Evolutionary conservation across 768 basidiomycete genomes (phyloP), one percentile per base, ranked within the genome.

Genomic region (Daedaleopsis sinensis): DNA sequence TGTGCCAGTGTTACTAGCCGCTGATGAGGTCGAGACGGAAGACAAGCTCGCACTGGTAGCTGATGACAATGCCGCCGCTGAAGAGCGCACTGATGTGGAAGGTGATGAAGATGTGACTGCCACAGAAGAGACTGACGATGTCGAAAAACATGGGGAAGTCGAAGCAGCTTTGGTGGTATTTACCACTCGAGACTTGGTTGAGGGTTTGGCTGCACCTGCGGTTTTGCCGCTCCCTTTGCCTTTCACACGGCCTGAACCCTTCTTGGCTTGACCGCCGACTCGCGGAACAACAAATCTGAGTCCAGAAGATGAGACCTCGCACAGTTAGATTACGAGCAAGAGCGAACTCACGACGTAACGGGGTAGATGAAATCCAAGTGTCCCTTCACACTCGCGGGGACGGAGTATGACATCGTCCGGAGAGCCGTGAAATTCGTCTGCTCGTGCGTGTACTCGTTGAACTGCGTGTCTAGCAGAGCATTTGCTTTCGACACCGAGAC

Each of bases 221-320:
- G 13, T 19, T n/a, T 1, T 10, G n/a, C 44, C 1, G n/a, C 44
- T 19, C 18, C 21, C 18, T 21, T 21, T 19, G 27, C 27, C 27
- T 7, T 32, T 32, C 27, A 32, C 27, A 32, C 27, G 27, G 27
- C 27, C 27, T 32, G 27, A 32, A 32, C 27, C 7, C 27, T 32
- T 32, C 27, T 32, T 32, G 27, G 27, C 27, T 32, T 4, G 18
- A 46, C 44, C 18, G 16, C n/a, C 44, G 21, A n/a, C 51, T 39
- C 55, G 57, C 19, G 65, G 65, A 23, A 57, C 62, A 12, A 55
- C 52, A 76, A 39, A 84, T 79, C 68, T 84, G 79, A 47, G 24
- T 36, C 16, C 16, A 10, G 24, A 13, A 44, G 39, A 27, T 42
- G 23, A 24, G 9, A 23, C 57, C 64, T 76, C 57, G 80, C 72